Evolutionary conservation across 192 early-diverging fungal species (phyloP), one percentile per base, ranked within the genome.

Genomic region (Coemansia nantahalensis): DNA sequence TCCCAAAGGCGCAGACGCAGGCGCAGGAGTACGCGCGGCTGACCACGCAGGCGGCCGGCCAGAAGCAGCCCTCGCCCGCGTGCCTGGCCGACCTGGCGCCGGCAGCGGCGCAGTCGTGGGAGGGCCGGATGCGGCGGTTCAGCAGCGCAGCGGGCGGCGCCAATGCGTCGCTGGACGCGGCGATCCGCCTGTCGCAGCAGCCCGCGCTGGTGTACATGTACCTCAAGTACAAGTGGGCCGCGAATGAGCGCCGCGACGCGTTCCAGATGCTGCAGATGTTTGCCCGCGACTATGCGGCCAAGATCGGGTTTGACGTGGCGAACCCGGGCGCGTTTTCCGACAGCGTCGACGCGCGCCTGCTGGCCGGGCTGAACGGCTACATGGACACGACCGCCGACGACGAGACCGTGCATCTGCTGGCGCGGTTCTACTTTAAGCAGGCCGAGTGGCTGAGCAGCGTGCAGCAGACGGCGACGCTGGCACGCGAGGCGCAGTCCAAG

Each of bases 341-440:
- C 19, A 49, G 55, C 15, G 16, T 56, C 9, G 59, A 66, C 32
- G 59, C 63, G n/a, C 39, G 41, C 8, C 43, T 40, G 40, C 39
- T 48, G 39, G 56, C 47, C 14, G 16, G 18, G 3, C 32, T 36
- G 17, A 48, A 36, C 22, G 33, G 28, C 28, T 35, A 43, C 2
- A 16, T 28, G 0, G 56, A 58, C 15, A 39, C 42, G 0, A 56
- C 39, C 0, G 59, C 50, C 8, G 68, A 67, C 5, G 35, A 46
- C 14, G 38, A 45, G 44, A 54, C 42, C 2, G 50, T 90, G 14
- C 64, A 57, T 19, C 28, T 67, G 40, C 67, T 91, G 43, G 85
- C 88, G 11, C 80, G 90, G 21, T 96, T 95, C 64, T 93, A 95
- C 70, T 80, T 92, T 32, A 93, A 94, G 68, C 83, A 89, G 41